phyloP scores from a whole-genome alignment of 2,329 filamentous ascomycete species.

The Colletotrichum sp. region DNA sequence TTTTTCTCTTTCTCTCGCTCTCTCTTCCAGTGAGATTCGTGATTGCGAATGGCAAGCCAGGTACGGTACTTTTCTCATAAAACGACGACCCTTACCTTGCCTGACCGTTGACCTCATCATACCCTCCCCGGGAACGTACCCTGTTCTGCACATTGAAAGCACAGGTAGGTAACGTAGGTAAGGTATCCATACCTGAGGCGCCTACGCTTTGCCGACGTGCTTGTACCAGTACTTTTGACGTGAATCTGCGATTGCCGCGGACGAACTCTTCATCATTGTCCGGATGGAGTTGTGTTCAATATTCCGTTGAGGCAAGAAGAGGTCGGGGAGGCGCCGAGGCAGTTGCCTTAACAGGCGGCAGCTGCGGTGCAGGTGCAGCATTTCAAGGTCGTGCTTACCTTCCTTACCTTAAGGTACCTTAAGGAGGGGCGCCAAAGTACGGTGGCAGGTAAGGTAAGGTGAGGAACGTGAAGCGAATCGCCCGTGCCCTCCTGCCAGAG shows the following conservation, averaged over 20 bases:
- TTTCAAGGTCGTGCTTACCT: background rate
- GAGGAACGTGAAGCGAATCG: background rate
- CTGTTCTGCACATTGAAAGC: background rate
- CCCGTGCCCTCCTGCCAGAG: constrained; percentile 3
- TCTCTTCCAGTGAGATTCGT: background rate
- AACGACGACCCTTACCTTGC: background rate
- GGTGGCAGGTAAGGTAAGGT: background rate
- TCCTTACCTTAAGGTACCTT: no score
- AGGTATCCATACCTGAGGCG: background rate
- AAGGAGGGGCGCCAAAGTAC: no score
- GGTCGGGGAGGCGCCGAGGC: background rate
- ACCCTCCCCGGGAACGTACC: background rate
- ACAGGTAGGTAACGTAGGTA: background rate
- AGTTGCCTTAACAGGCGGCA: background rate
- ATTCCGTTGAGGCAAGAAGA: background rate
- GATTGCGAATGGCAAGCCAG: background rate
- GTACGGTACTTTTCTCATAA: background rate
- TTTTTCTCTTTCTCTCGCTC: background rate
- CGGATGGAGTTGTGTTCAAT: background rate
- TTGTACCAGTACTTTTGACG: background rate
- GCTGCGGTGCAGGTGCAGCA: background rate
- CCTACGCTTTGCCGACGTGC: background rate
- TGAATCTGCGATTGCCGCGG: constrained; percentile 1
- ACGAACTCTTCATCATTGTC: background rate
- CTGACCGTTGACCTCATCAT: no score